Evolutionary conservation across 1,284 basidiomycete species (phyloP), one percentile per base, ranked within the genome.

Genomic region (Melampsora abietis-canadensis): DNA sequence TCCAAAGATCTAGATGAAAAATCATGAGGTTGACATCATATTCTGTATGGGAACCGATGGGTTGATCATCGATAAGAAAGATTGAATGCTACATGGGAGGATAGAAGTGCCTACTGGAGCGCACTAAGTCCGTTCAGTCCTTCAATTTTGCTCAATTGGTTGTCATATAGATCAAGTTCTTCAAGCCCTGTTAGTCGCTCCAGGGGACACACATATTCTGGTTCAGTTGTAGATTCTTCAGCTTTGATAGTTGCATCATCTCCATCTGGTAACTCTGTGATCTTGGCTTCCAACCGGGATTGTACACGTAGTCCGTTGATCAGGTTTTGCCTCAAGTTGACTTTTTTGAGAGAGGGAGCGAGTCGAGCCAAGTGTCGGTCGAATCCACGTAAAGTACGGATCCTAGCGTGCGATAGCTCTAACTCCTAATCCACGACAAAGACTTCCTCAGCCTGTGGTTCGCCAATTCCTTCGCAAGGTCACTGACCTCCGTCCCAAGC

Each of bases 111-210:
- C 21, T 76, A 79, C 77, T 81, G 79, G 4, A 82, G 76, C n/a
- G 79, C 76, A 2, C 69, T 40, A n/a, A 76, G 72, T 5, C 34
- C 57, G 31, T 64, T 67, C 7, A 80, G 70, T 24, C 77, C 78
- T 51, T 77, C 77, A 72, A 60, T 54, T 78, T 79, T 31, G 78
- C 66, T 6, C 48, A 82, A 79, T 31, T 76, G 75, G 67, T 82
- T 82, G 75, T 82, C 81, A 76, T 82, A 82, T 54, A 82, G 75
- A 68, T 82, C 81, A 7, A 82, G 75, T 31, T 82, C 80, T 47
- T 77, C 75, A 37, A 82, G 77, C 44, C 77, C 63, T 40, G 77
- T 76, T 27, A 82, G 76, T 3, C 67, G 47, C 21, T 54, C 47
- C 21, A 72, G 65, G 7, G 69, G 69, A 5, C 47, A 30, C 10